Conservation (phyloP, 2,329 filamentous ascomycete species). For the Botrytis paeoniae region DNA sequence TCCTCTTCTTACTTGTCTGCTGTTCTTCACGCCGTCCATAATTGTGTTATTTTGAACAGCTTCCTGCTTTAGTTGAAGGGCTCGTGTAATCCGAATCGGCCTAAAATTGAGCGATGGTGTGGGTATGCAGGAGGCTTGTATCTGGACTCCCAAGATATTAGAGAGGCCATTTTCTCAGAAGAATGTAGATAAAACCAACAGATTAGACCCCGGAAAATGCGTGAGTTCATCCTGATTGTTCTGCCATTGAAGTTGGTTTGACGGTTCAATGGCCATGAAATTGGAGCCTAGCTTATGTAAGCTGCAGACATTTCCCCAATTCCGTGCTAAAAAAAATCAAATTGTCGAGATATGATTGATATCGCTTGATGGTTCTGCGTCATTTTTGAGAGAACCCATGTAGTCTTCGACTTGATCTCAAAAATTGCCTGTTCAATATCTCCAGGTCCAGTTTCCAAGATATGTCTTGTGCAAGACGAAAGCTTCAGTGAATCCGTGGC, state of each 20-base stretch:
- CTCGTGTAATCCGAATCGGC: neutral
- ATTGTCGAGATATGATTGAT: no score
- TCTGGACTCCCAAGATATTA: neutral
- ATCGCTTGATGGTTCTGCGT: neutral
- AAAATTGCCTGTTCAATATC: neutral
- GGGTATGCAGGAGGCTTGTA: neutral
- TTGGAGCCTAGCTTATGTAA: neutral
- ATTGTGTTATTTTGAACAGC: neutral
- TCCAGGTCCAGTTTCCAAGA: no score
- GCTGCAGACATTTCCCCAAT: neutral
- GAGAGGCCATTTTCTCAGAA: neutral
- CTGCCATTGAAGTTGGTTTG: neutral
- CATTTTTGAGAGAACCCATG: no score
- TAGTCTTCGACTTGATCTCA: neutral
- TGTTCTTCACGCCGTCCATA: rapidly evolving
- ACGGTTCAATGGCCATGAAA: neutral
- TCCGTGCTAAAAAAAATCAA: neutral
- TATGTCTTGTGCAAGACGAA: neutral
- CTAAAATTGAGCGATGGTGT: neutral
- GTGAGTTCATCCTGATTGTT: neutral
- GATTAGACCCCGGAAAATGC: rapidly evolving
- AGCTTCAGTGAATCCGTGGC: neutral
- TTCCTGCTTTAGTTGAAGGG: neutral
- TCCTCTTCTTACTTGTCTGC: rapidly evolving
- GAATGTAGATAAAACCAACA: neutral